These are phyloP conservation scores for Wallacemonas sp. DNA, from an alignment of 208 protist genomes.

Conservation along the genomic window DNA sequence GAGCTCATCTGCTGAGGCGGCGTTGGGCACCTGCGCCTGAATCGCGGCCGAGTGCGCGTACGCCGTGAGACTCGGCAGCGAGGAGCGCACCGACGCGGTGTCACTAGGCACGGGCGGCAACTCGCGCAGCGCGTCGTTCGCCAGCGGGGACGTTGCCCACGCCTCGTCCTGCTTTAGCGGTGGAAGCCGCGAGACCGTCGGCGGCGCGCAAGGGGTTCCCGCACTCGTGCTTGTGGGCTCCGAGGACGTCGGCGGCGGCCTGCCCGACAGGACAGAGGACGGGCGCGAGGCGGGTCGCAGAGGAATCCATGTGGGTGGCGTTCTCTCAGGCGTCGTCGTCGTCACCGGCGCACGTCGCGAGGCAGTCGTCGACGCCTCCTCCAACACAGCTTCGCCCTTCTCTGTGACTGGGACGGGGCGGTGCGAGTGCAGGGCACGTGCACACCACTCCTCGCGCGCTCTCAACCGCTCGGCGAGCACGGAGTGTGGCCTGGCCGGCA, in stretches of 20 bases:
- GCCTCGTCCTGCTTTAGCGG: too few species aligned
- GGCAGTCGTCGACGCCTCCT: neutral
- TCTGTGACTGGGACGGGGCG: neutral
- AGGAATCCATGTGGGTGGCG: slow-evolving; percentile 1
- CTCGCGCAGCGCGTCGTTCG: too few species aligned
- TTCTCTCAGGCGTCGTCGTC: neutral
- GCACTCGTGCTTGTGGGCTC: neutral
- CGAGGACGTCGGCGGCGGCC: neutral
- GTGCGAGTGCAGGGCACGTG: slow-evolving; percentile 1
- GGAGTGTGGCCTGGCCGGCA: neutral
- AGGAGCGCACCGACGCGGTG: too few species aligned
- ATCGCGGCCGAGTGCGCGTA: neutral
- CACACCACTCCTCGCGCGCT: slow-evolving; percentile 7
- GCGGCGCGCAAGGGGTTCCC: neutral
- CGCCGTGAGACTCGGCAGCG: neutral
- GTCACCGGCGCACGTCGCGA: neutral
- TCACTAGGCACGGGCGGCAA: neutral
- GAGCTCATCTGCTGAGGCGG: neutral
- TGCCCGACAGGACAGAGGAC: neutral
- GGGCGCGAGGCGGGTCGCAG: neutral
- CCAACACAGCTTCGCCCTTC: neutral
- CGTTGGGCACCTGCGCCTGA: neutral
- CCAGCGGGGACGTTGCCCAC: too few species aligned
- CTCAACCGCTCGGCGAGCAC: neutral
- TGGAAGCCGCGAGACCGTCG: too few species aligned